These are phyloP conservation scores for Echria macrotheca DNA, from an alignment of 495 filamentous ascomycete genomes.

Conservation along the genomic window DNA sequence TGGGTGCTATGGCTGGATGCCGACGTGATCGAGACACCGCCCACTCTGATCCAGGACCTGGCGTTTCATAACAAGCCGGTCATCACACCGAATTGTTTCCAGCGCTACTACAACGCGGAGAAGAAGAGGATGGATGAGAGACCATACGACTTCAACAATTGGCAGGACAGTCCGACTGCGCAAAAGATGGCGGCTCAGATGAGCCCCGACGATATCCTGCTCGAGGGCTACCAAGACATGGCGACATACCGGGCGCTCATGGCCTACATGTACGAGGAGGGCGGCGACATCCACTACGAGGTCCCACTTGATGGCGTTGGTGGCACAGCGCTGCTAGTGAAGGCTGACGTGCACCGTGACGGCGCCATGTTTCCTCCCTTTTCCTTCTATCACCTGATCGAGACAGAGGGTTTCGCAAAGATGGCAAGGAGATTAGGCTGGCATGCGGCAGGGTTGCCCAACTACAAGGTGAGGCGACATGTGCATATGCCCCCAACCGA, in stretches of 20 bases:
- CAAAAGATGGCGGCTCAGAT: constrained; percentile 68
- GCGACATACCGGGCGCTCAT: constrained; percentile 87
- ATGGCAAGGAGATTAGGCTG: constrained; percentile 90
- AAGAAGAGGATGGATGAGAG: constrained; percentile 64
- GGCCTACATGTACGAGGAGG: constrained; percentile 69
- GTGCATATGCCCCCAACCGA: neutral
- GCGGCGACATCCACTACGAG: constrained; percentile 53
- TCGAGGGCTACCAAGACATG: constrained; percentile 91
- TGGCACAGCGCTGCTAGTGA: constrained; percentile 88
- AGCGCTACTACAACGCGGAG: constrained; percentile 73
- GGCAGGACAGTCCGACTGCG: constrained; percentile 80
- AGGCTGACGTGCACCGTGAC: constrained; percentile 95
- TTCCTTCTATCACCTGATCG: constrained; percentile 91
- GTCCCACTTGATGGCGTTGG: constrained; percentile 86
- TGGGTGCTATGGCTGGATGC: constrained; percentile 97
- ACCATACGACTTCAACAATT: constrained; percentile 95
- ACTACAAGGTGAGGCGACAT: constrained; percentile 75
- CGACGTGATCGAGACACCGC: constrained; percentile 86
- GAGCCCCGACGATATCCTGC: constrained; percentile 80
- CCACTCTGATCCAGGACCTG: constrained; percentile 85
- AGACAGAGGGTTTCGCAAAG: constrained; percentile 97
- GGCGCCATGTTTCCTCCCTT: constrained; percentile 99
- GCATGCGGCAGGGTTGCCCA: constrained; percentile 76
- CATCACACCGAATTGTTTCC: constrained; percentile 93
- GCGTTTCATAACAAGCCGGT: constrained; percentile 79